Conservation (phyloP, 768 basidiomycete species). For the Tulasnella sp. region DNA sequence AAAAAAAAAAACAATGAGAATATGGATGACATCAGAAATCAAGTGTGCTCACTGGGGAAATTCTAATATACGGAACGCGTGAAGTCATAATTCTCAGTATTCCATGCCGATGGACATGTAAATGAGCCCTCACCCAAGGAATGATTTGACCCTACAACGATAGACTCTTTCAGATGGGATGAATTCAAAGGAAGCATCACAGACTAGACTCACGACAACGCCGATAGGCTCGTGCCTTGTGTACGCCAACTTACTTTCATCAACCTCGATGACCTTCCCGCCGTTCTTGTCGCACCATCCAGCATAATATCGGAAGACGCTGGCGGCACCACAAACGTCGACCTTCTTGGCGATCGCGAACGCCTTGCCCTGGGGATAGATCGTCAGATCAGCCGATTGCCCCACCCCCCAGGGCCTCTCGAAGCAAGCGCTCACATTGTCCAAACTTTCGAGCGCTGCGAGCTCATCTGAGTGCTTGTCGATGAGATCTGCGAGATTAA, state of each 20-base stretch:
- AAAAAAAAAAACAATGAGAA: background rate
- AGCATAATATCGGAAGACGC: conserved; percentile 53
- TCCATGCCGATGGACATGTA: background rate
- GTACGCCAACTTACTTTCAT: conserved; percentile 49
- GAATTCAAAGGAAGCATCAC: background rate
- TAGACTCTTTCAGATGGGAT: background rate
- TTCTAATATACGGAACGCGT: conserved; percentile 16
- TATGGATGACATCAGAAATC: background rate
- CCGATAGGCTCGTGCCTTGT: conserved; percentile 52
- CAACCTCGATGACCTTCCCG: conserved; percentile 61
- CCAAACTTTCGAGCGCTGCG: conserved; percentile 61
- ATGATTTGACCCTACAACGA: conserved; percentile 38
- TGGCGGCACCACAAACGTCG: conserved; percentile 26
- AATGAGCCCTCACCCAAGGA: conserved; percentile 37
- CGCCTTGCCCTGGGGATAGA: conserved; percentile 35
- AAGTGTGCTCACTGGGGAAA: background rate
- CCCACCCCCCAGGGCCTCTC: conserved; percentile 15
- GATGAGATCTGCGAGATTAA: conserved; percentile 53
- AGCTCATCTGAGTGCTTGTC: conserved; percentile 51
- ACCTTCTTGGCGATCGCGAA: conserved; percentile 30
- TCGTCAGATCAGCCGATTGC: background rate
- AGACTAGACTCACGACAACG: conserved; percentile 17
- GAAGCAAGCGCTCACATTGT: conserved; percentile 37
- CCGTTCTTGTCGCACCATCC: conserved; percentile 84
- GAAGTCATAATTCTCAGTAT: conserved; percentile 1